A percentile compares a stretch with the other conserved stretches of the same genome.
phyloP scores from a whole-genome alignment of 176 grass and related monocot species.

The Oryza brachyantha region DNA sequence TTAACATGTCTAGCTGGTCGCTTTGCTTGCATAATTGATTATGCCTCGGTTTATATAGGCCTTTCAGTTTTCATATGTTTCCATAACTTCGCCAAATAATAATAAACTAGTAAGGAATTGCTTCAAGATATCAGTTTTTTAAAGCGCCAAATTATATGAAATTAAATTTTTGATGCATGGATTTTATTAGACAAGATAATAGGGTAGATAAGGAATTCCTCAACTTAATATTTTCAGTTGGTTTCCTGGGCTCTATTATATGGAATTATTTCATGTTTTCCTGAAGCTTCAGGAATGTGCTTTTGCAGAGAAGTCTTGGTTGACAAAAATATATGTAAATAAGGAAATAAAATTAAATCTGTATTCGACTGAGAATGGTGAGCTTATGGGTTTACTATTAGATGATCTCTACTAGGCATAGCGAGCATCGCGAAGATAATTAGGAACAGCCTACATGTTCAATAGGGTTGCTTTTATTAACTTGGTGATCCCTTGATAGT shows the following conservation, averaged over 20 bases:
- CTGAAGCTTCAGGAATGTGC: background rate
- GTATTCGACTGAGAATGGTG: background rate
- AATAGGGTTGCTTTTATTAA: slow-evolving; percentile 33
- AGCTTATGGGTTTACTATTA: background rate
- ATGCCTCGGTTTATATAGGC: background rate
- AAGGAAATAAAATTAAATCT: background rate
- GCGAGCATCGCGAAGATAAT: background rate
- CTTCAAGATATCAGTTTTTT: background rate
- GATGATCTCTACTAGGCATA: background rate
- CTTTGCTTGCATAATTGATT: background rate
- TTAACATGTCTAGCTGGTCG: background rate
- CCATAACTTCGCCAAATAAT: background rate
- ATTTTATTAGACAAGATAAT: background rate
- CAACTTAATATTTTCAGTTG: background rate
- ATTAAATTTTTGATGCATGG: background rate
- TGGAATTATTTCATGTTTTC: background rate
- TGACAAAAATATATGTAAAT: background rate
- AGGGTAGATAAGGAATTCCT: background rate
- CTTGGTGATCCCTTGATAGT: slow-evolving; percentile 2
- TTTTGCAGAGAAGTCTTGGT: background rate
- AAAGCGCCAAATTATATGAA: background rate
- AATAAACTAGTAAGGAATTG: background rate
- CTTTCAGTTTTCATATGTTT: background rate
- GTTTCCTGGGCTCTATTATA: background rate
- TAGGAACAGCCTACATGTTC: background rate